Evolutionary conservation across 2,329 filamentous ascomycete genomes (phyloP).

Genomic region (Pezicula carpinea): DNA sequence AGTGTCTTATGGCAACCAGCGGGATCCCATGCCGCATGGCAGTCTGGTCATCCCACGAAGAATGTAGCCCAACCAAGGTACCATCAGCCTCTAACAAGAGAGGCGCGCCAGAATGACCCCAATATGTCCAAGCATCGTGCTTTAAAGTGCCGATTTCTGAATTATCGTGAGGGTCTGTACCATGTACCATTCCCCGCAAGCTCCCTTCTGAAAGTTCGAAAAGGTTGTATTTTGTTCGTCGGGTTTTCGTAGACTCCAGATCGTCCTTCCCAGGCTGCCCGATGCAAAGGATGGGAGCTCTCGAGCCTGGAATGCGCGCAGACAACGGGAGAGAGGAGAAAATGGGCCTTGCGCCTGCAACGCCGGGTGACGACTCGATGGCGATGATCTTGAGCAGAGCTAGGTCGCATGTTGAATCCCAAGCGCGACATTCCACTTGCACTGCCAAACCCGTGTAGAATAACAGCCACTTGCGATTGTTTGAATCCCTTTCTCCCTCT

Average conservation of each 20-base stretch:
- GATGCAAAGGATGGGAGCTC: constrained; percentile 27
- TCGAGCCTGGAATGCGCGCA: background rate
- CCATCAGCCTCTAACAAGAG: constrained; percentile 36
- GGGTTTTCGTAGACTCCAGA: constrained; percentile 38
- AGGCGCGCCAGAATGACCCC: constrained; percentile 50
- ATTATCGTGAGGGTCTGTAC: constrained; percentile 43
- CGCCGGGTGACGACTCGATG: constrained; percentile 15
- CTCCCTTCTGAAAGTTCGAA: constrained; percentile 40
- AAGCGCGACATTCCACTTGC: constrained; percentile 34
- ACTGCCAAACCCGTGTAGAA: constrained; percentile 33
- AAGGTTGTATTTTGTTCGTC: constrained; percentile 35
- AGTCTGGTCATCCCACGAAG: constrained; percentile 48
- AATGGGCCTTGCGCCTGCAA: background rate
- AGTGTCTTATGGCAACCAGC: constrained; percentile 38
- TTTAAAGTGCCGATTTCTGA: constrained; percentile 45
- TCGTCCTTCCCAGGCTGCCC: constrained; percentile 39
- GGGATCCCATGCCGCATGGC: constrained; percentile 45
- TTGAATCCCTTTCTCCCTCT: constrained; percentile 27
- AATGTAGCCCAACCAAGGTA: constrained; percentile 44
- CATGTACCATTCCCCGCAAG: constrained; percentile 34
- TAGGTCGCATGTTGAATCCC: constrained; percentile 34
- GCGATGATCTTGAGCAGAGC: constrained; percentile 39
- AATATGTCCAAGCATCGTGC: constrained; percentile 54
- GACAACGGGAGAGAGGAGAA: background rate
- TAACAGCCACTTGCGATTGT: constrained; percentile 35